Evolutionary conservation across 2,329 filamentous ascomycete species (phyloP).

Genomic region (Scedosporium aurantiacum): DNA sequence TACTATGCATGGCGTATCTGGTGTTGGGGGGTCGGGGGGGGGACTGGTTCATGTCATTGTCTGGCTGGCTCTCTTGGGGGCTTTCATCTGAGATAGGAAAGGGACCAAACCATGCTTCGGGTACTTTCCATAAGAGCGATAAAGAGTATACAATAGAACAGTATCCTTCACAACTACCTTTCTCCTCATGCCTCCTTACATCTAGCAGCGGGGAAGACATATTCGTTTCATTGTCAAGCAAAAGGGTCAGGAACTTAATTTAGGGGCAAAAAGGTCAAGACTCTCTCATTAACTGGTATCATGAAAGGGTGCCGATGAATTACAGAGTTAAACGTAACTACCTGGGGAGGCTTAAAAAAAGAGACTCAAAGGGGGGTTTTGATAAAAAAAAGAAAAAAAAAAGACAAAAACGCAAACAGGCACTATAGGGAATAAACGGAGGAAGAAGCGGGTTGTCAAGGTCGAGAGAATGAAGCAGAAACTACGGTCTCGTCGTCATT

Average conservation of each 20-base stretch:
- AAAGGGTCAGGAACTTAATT: not conserved
- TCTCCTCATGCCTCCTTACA: not conserved
- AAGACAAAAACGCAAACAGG: not conserved
- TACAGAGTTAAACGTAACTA: constrained; percentile 7
- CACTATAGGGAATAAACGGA: not conserved
- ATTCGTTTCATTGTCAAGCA: not conserved
- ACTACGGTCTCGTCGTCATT: not conserved
- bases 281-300: constrained; percentile 8
- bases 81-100: not conserved
- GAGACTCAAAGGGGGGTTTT: not conserved
- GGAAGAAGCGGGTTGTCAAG: no score
- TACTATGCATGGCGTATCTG: not conserved
- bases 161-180: not conserved
- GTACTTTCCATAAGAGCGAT: not conserved
- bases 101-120: not conserved
- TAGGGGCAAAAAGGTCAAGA: not conserved
- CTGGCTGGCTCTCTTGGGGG: not conserved
- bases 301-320: constrained; percentile 7
- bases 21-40: not conserved
- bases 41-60: not conserved
- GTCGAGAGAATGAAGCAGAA: not conserved
- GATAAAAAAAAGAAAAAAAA: not conserved
- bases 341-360: constrained; percentile 1
- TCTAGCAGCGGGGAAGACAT: not conserved
- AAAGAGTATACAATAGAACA: not conserved